Conservation (phyloP, 169 alveolate species). For the Plasmodium ovale region DNA sequence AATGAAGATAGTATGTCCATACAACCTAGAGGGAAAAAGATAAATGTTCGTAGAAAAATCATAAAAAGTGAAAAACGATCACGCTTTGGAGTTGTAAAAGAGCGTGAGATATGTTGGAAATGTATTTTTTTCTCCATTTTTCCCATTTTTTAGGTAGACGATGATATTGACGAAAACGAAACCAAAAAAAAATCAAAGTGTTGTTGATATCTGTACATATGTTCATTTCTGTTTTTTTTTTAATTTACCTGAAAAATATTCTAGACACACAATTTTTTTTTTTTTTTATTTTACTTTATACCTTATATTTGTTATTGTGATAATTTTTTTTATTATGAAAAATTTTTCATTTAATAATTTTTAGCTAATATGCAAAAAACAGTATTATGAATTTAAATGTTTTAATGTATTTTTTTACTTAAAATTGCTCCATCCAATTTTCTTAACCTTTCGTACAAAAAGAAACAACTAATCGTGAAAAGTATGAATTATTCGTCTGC, state of each 20-base stretch:
- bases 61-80: not conserved
- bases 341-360: constrained; percentile 44
- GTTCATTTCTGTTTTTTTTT: constrained; percentile 33
- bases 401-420: constrained; percentile 34
- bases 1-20: constrained; percentile 70
- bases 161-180: constrained; percentile 53
- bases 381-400: constrained; percentile 36
- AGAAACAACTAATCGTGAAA: constrained; percentile 39
- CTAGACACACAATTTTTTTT: constrained; percentile 5
- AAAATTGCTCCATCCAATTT: constrained; percentile 43
- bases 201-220: constrained; percentile 17
- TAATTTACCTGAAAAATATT: constrained; percentile 26
- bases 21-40: constrained; percentile 76
- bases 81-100: no score
- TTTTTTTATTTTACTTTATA: constrained; percentile 7
- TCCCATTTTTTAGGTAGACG: constrained; percentile 37
- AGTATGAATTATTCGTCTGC: not conserved
- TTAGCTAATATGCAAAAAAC: constrained; percentile 30
- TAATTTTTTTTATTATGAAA: constrained; percentile 60
- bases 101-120: no score
- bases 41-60: constrained; percentile 38
- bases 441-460: constrained; percentile 30
- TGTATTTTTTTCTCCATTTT: constrained; percentile 1
- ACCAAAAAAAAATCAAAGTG: constrained; percentile 44
- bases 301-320: constrained; percentile 44